Percentiles rank a stretch among this genome's conserved stretches.
phyloP scores from a whole-genome alignment of 108 stramenopile genomes.

The Aurantiochytrium sp. region DNA sequence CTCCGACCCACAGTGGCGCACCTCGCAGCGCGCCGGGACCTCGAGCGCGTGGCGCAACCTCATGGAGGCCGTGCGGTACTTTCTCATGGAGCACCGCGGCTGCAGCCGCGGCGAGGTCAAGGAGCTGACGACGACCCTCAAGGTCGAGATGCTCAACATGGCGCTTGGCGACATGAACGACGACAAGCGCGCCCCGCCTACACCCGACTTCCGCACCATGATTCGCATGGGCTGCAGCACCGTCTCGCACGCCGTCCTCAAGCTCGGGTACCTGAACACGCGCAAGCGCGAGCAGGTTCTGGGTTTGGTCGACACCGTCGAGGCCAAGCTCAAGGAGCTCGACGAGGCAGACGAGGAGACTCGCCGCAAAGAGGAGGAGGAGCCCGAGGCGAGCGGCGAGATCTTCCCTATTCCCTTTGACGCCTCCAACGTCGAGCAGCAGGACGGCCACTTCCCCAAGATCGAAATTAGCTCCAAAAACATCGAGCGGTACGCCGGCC shows the following conservation, averaged over 20 bases:
- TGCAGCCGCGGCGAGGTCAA: neutral
- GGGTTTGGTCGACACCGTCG: neutral
- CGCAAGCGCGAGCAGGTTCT: neutral
- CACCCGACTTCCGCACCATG: neutral
- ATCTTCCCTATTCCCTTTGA: neutral
- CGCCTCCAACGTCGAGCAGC: neutral
- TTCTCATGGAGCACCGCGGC: neutral
- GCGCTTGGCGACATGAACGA: slow-evolving; percentile 28
- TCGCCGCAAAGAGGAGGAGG: neutral
- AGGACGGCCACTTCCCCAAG: neutral
- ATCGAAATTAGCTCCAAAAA: neutral
- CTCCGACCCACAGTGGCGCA: neutral
- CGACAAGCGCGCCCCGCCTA: neutral
- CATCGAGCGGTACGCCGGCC: neutral
- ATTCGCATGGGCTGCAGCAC: slow-evolving; percentile 14
- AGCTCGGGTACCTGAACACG: neutral
- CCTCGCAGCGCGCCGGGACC: neutral
- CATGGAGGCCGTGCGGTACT: slow-evolving; percentile 21
- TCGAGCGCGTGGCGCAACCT: slow-evolving; percentile 17
- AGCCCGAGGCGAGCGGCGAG: neutral
- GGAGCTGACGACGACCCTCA: neutral
- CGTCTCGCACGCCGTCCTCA: neutral
- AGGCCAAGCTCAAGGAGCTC: neutral
- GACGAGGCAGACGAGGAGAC: neutral
- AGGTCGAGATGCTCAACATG: neutral